Evolutionary conservation across 257 asterid species (phyloP), one percentile per base, ranked within the genome.

Genomic region (Misopates orontium): DNA sequence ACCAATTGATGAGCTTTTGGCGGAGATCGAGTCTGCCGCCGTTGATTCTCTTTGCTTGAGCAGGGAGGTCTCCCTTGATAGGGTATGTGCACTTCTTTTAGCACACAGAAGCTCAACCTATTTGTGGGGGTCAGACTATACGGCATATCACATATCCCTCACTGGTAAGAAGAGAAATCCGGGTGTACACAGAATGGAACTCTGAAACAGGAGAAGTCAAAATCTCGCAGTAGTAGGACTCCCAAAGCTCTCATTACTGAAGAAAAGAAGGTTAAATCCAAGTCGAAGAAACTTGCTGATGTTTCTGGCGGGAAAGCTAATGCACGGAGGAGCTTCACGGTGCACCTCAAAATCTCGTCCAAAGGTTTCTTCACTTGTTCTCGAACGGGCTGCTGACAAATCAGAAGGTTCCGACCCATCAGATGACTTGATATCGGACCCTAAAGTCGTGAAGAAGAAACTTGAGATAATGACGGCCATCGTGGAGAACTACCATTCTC

Each of bases 71-170:
- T 57, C 81, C 12, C 74, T 81, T 25, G 87, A 80, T 54, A 42
- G 23, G 56, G 67, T 82, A 11, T 65, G 51, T 64, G 80, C 75
- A 0, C 90, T 94, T 56, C 12, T 77, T 6, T 80, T 82, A 54
- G 79, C 92, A 4, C 77, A 79, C 64, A 78, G 92, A 75, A 86
- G 80, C 68, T 77, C 89, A 3, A 62, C 68, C 6, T 81, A 64
- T 40, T 14, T 44, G 3, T 75, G 71, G 7, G 90, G 85, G 41
- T 41, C 73, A 31, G 54, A 83, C 74, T 64, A 75, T 71, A 60
- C 72, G 22, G 13, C 55, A 0, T 74, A 60, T 59, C 75, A 54
- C 22, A 75, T 71, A 66, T 24, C 50, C 62, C 44, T 54, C 32
- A 39, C 16, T 15, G 74, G 75, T 23, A 58, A 62, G 76, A 79